These are phyloP conservation scores for Marasmius tenuissimus DNA, from an alignment of 1,284 basidiomycete genomes.

Conservation along the genomic window DNA sequence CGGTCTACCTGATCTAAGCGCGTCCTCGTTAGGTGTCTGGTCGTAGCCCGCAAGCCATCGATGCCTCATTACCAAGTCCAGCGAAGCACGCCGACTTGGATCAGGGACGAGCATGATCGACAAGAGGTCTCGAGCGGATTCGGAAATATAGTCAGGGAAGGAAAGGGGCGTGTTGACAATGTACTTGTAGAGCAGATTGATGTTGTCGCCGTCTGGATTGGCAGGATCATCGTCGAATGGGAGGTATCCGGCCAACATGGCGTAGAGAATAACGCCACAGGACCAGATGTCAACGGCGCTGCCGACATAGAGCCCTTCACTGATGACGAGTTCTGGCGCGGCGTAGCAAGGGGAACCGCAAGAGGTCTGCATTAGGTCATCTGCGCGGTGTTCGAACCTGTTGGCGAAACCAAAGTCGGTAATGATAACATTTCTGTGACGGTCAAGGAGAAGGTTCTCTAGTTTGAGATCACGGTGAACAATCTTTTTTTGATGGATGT, in stretches of 20 bases:
- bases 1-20: conserved; percentile 1
- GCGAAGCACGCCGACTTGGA: conserved; percentile 66
- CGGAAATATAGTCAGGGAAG: conserved; percentile 91
- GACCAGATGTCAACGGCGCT: conserved; percentile 99
- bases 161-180: conserved; percentile 95
- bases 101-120: conserved; percentile 80
- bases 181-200: conserved; percentile 99
- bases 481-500: conserved; percentile 99
- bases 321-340: conserved; percentile 98
- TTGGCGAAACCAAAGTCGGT: conserved; percentile 99
- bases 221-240: conserved; percentile 99
- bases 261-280: conserved; percentile 98
- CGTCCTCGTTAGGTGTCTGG: conserved; percentile 3
- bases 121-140: conserved; percentile 63
- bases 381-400: conserved; percentile 86
- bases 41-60: conserved; percentile 65
- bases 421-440: conserved; percentile 98
- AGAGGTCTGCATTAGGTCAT: conserved; percentile 98
- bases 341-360: conserved; percentile 99
- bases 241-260: conserved; percentile 98
- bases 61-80: conserved; percentile 70
- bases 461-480: conserved; percentile 99
- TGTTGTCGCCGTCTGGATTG: conserved; percentile 99
- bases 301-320: conserved; percentile 95
- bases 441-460: conserved; percentile 96